Percentiles rank a stretch among this genome's conserved stretches.
These are phyloP conservation scores for Orbilia oligospora DNA, from an alignment of 2,329 filamentous ascomycete genomes.

Conservation along the genomic window DNA sequence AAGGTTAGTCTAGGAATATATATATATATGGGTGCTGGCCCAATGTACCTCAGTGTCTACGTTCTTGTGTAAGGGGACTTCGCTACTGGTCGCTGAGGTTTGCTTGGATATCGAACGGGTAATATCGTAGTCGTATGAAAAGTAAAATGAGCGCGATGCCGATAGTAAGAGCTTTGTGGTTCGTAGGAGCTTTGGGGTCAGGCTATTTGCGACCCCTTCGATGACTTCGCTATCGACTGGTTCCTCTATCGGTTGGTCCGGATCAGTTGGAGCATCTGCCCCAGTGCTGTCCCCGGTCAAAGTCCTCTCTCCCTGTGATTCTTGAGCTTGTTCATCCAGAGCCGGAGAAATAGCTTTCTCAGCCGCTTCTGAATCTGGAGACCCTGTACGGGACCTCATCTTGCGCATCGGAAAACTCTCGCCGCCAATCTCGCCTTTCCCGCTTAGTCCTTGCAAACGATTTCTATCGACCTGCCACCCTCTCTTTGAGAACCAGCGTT, in stretches of 20 bases:
- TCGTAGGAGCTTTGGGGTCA: conserved; percentile 86
- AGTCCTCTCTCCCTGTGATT: conserved; percentile 63
- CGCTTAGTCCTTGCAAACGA: conserved; percentile 78
- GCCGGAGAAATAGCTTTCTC: conserved; percentile 37
- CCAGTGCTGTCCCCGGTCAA: conserved; percentile 33
- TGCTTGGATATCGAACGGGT: conserved; percentile 74
- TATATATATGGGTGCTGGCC: too few relatives aligned
- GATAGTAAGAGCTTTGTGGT: conserved; percentile 89
- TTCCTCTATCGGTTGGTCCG: conserved; percentile 39
- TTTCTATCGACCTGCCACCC: conserved; percentile 83
- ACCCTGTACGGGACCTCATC: conserved; percentile 64
- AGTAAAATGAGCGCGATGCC: conserved; percentile 87
- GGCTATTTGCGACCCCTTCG: conserved; percentile 69
- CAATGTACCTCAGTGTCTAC: conserved; percentile 77
- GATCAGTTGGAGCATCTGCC: conserved; percentile 28
- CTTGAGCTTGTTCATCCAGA: conserved; percentile 61
- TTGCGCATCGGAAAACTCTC: conserved; percentile 64
- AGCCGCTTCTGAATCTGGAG: conserved; percentile 47
- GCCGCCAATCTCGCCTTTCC: conserved; percentile 68
- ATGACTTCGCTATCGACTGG: conserved; percentile 61
- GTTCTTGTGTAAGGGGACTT: conserved; percentile 77
- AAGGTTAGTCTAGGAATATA: conserved; percentile 1
- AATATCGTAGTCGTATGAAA: conserved; percentile 93
- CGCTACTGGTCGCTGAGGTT: conserved; percentile 61
- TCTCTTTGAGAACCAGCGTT: conserved; percentile 89